phyloP scores from a whole-genome alignment of 768 basidiomycete genomes.

The Mycena belliarum region DNA sequence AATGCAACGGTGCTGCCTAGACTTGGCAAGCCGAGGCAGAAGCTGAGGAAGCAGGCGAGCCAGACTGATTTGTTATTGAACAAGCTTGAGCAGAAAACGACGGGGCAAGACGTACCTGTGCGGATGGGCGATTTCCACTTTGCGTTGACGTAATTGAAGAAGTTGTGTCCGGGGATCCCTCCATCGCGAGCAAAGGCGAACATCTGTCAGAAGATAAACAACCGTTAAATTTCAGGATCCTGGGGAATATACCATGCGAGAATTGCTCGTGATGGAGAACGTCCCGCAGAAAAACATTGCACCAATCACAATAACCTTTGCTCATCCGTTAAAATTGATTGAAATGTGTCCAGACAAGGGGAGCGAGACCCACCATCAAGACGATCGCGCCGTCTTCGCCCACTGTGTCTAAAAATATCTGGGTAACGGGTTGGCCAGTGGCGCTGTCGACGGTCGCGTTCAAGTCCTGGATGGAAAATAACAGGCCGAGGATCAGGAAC shows the following conservation, averaged over 20 bases:
- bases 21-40: slow-evolving; percentile 73
- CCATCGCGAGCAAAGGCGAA: slow-evolving; percentile 80
- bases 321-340: not conserved
- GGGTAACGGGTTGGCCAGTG: slow-evolving; percentile 72
- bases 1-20: slow-evolving; percentile 75
- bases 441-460: slow-evolving; percentile 50
- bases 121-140: slow-evolving; percentile 65
- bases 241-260: slow-evolving; percentile 51
- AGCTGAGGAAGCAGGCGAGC: slow-evolving; percentile 76
- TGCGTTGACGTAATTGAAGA: slow-evolving; percentile 63
- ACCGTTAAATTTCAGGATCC: too few relatives aligned
- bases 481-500: slow-evolving; percentile 70
- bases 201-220: slow-evolving; percentile 43
- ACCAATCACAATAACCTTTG: slow-evolving; percentile 63
- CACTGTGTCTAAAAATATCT: slow-evolving; percentile 78
- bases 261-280: slow-evolving; percentile 79
- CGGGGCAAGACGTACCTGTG: slow-evolving; percentile 48
- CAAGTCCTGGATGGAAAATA: slow-evolving; percentile 79
- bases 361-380: slow-evolving; percentile 51
- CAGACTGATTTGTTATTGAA: slow-evolving; percentile 48
- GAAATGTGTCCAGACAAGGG: too few relatives aligned
- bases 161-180: slow-evolving; percentile 65
- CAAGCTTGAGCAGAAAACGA: too few relatives aligned
- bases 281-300: slow-evolving; percentile 79
- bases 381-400: slow-evolving; percentile 74